Evolutionary conservation across 2,329 filamentous ascomycete genomes (phyloP).

Genomic region (Pseudogymnoascus sp.): DNA sequence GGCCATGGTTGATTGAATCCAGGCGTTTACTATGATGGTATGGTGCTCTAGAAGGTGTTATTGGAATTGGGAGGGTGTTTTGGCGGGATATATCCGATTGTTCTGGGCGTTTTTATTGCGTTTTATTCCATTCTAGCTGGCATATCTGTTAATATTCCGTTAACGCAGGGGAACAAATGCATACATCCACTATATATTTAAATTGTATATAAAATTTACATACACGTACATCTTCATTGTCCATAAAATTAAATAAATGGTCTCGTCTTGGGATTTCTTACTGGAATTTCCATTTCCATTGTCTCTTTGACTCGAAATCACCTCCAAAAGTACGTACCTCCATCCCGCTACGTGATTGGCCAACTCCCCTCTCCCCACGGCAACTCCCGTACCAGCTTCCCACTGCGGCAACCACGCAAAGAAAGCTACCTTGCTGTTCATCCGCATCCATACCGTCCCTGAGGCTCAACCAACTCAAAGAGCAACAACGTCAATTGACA

Average conservation of each 20-base stretch:
- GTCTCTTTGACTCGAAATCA: neutral
- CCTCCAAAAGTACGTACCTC: neutral
- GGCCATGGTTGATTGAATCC: neutral
- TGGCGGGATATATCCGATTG: neutral
- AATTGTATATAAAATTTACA: neutral
- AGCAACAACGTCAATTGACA: neutral
- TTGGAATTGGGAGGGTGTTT: neutral
- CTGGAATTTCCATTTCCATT: neutral
- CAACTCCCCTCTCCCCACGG: neutral
- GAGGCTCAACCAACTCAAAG: constrained; percentile 1
- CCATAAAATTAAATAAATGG: neutral
- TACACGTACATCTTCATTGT: neutral
- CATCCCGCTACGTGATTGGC: neutral
- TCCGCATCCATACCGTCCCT: neutral
- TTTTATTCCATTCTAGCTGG: neutral
- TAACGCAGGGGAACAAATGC: neutral
- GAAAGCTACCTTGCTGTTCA: constrained; percentile 7
- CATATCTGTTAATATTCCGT: neutral
- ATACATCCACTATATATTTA: neutral
- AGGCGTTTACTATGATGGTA: neutral
- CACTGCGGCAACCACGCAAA: neutral
- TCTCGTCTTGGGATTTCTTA: neutral
- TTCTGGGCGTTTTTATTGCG: neutral
- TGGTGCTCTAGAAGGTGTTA: neutral
- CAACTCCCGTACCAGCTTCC: constrained; percentile 4